Evolutionary conservation across 768 basidiomycete species (phyloP), one percentile per base, ranked within the genome.

Genomic region (Neoboletus subvelutipes): DNA sequence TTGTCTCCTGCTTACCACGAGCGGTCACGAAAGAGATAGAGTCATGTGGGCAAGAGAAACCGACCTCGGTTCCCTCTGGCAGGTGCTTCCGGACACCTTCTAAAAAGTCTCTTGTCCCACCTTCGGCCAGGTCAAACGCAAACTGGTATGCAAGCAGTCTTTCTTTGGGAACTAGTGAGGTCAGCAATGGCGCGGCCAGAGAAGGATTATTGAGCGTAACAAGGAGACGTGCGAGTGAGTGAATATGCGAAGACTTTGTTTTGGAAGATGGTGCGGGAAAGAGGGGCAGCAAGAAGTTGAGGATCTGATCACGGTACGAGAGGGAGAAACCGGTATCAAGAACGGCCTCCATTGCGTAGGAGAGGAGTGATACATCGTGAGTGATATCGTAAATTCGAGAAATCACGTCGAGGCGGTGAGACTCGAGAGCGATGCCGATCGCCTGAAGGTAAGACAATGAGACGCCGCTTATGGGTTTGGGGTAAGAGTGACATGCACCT

Each of bases 91-190:
- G 80, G 26, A 97, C 79, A 45, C 78, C 84, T 65, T 93, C 88
- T 45, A 98, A 77, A 75, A 93, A 98, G 65, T 95, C 94, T 70
- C 96, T 94, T 4, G 90, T 84, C 1, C 93, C 96, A 36, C 94
- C 92, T 74, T 98, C 96, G 15, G 89, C 90, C 47, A 98, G 76
- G 73, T 98, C 97, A 69, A 98, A 98, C 0, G 91, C 94, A 68
- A 98, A 85, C 71, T 99, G 97, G 71, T 94, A 96, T 1, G 94
- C 94, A 26, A 96, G 76, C 12, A 94, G 76, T 40, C 82, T 82
- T 63, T 94, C 83, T 58, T 80, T 80, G 5, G 81, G 80, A 15
- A 94, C 80, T 10, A 97, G 79, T 3, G 86, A 86, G 2, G 77
- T 80, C 56, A 97, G 73, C 50, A 95, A 80, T 15, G 86, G 80